phyloP scores from a whole-genome alignment of 345 rosid species.

The Eucalyptus tenuipes region DNA sequence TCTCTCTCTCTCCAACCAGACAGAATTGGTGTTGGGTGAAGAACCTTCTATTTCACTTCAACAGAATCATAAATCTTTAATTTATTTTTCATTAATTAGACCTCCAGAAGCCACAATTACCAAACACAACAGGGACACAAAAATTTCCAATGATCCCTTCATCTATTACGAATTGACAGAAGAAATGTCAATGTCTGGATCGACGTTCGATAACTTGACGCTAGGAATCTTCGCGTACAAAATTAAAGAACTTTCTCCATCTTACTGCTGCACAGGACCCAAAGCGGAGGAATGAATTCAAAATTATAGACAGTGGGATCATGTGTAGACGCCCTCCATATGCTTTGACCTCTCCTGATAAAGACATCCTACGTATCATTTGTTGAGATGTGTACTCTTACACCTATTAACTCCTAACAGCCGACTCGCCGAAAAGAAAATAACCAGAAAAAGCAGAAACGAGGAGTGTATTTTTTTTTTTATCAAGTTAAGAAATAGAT shows the following conservation, averaged over 20 bases:
- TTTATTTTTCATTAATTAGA: neutral
- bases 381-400: neutral
- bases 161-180: neutral
- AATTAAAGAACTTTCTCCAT: neutral
- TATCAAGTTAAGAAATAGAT: neutral
- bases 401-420: neutral
- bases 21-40: constrained; percentile 16
- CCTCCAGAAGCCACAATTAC: neutral
- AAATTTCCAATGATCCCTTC: neutral
- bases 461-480: neutral
- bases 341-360: neutral
- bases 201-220: neutral
- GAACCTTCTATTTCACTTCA: constrained; percentile 26
- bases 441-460: neutral
- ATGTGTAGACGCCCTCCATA: neutral
- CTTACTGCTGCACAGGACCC: neutral
- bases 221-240: neutral
- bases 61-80: neutral
- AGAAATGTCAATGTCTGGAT: neutral
- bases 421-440: neutral
- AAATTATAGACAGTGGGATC: neutral
- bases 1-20: neutral
- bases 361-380: neutral
- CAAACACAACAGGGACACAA: neutral
- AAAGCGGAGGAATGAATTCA: neutral